phyloP scores from a whole-genome alignment of 257 asterid species.

The Paraleonurus japonicus region DNA sequence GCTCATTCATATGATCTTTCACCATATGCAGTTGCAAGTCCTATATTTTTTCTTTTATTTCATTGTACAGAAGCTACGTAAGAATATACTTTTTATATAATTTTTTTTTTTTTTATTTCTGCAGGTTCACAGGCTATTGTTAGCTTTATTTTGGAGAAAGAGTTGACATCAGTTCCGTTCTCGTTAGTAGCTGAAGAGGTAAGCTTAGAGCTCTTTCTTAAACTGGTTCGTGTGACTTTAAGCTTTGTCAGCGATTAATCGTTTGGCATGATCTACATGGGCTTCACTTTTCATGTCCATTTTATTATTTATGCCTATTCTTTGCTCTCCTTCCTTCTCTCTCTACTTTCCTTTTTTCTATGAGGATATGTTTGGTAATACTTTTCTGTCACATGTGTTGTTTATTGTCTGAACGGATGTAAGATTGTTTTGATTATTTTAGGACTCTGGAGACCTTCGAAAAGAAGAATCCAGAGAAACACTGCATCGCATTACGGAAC shows the following conservation, averaged over 20 bases:
- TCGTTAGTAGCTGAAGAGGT: constrained; percentile 99
- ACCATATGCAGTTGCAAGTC: constrained; percentile 9
- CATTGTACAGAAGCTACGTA: background rate
- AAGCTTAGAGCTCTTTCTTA: constrained; percentile 20
- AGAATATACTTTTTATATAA: no score
- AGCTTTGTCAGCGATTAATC: constrained; percentile 9
- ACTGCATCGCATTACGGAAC: constrained; percentile 72
- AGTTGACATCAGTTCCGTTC: constrained; percentile 63
- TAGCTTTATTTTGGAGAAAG: constrained; percentile 71
- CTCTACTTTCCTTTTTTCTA: background rate
- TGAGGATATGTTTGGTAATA: background rate
- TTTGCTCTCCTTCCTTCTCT: background rate
- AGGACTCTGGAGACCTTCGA: constrained; percentile 95
- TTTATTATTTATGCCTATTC: background rate
- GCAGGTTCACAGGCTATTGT: constrained; percentile 94
- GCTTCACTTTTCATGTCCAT: background rate
- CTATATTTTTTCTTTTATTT: constrained; percentile 5
- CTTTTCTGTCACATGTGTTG: constrained; percentile 10
- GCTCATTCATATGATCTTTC: constrained; percentile 7
- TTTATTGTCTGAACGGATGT: constrained; percentile 10
- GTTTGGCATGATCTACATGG: background rate
- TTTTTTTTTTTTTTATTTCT: constrained; percentile 19
- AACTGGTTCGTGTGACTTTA: background rate
- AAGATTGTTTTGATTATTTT: constrained; percentile 24
- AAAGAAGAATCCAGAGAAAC: constrained; percentile 65